Evolutionary conservation across 306 rosid genomes (phyloP).

Genomic region (Boehmeria nivea): DNA sequence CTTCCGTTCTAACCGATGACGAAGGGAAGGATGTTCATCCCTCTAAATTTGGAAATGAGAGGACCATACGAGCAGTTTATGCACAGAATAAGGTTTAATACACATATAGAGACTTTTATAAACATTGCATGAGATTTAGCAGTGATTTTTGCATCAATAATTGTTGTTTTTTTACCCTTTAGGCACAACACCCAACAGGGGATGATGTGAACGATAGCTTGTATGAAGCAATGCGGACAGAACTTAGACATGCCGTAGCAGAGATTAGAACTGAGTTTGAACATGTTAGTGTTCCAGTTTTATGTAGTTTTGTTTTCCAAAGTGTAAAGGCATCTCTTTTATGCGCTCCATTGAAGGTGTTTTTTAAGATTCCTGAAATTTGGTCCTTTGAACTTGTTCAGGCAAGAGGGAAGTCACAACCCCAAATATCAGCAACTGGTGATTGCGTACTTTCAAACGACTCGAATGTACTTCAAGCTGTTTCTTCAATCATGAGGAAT

Average conservation of each 20-base stretch:
- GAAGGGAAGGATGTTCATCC: conserved; percentile 56
- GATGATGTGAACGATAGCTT: conserved; percentile 37
- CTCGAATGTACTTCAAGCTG: conserved; percentile 44
- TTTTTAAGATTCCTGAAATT: conserved; percentile 14
- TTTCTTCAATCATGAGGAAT: conserved; percentile 55
- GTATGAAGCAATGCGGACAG: conserved; percentile 57
- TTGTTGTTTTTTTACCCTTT: conserved; percentile 25
- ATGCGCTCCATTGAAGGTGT: no score
- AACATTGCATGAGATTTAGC: conserved; percentile 6
- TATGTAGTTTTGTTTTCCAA: conserved; percentile 10
- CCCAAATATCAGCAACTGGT: conserved; percentile 32
- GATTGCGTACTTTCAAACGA: conserved; percentile 37
- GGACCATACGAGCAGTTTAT: conserved; percentile 42
- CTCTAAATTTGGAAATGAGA: conserved; percentile 45
- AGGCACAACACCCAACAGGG: conserved; percentile 46
- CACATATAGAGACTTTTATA: not conserved
- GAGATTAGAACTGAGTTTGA: conserved; percentile 57
- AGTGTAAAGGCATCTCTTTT: conserved; percentile 7
- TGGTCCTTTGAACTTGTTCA: conserved; percentile 28
- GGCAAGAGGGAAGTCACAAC: conserved; percentile 53
- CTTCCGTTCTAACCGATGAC: conserved; percentile 84
- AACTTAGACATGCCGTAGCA: conserved; percentile 52
- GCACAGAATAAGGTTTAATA: conserved; percentile 58
- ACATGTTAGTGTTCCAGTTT: conserved; percentile 43
- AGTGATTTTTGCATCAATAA: conserved; percentile 4